These are phyloP conservation scores for Brassica carinata DNA, from an alignment of 345 rosid genomes.

Conservation along the genomic window DNA sequence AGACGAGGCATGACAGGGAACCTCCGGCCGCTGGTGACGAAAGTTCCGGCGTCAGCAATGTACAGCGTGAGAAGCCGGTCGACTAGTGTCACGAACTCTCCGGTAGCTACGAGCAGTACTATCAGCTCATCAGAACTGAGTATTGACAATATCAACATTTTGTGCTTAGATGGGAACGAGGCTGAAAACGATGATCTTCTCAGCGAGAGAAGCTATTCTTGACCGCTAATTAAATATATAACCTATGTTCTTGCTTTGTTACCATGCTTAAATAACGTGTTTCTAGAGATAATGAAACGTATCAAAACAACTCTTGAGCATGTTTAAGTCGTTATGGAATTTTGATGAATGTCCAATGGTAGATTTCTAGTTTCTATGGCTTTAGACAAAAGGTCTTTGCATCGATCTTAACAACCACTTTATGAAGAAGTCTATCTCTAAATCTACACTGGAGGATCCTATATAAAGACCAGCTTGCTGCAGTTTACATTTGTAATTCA, in stretches of 20 bases:
- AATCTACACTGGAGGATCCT: not conserved
- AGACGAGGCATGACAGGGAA: constrained; percentile 67
- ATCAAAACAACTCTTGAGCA: not conserved
- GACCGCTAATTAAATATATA: not conserved
- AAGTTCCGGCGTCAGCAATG: constrained; percentile 73
- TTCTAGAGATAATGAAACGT: not conserved
- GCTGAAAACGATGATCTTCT: constrained; percentile 55
- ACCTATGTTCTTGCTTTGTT: constrained; percentile 17
- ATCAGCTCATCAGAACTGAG: constrained; percentile 65
- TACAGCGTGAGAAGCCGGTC: constrained; percentile 71
- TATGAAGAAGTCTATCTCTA: not conserved
- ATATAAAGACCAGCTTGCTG: not conserved
- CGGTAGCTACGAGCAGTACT: constrained; percentile 74
- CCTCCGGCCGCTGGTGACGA: constrained; percentile 64
- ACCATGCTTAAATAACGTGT: constrained; percentile 17
- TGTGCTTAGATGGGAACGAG: constrained; percentile 56
- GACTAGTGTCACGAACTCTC: constrained; percentile 64
- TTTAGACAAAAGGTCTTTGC: not conserved
- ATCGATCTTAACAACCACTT: not conserved
- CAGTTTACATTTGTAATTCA: not conserved
- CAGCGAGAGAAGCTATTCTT: constrained; percentile 51
- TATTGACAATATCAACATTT: constrained; percentile 55
- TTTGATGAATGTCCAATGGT: not conserved
- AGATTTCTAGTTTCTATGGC: not conserved
- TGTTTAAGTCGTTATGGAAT: not conserved